A percentile compares a stretch with the other conserved stretches of the same genome.
Evolutionary conservation across 495 filamentous ascomycete species (phyloP).

Genomic region (Aspergillus avenaceus): DNA sequence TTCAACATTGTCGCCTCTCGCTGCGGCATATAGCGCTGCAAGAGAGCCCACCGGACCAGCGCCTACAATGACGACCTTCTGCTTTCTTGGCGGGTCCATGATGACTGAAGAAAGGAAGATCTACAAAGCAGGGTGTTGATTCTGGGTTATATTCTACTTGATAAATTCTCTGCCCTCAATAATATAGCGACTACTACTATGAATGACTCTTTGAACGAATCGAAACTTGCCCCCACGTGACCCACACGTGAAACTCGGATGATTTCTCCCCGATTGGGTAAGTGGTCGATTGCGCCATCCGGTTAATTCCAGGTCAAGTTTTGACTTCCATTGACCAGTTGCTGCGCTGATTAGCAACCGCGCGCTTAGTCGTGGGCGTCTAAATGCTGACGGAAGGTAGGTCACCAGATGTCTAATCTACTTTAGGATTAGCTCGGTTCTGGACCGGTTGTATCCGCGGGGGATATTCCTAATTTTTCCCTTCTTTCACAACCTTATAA

Average conservation of each 20-base stretch:
- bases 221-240: background rate
- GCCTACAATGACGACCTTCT: conserved; percentile 81
- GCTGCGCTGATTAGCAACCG: no score
- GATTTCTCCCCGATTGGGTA: background rate
- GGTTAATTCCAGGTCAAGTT: no score
- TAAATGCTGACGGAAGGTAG: no score
- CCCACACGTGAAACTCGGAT: background rate
- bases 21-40: conserved; percentile 86
- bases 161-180: no score
- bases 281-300: background rate
- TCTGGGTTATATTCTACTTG: background rate
- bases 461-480: conserved; percentile 3
- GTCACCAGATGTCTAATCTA: no score
- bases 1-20: conserved; percentile 82
- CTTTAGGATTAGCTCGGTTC: background rate
- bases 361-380: background rate
- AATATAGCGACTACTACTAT: no score
- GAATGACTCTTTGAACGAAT: no score
- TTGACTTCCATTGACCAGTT: no score
- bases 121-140: background rate
- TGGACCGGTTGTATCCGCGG: background rate
- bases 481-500: background rate
- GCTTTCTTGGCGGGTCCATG: conserved; percentile 22
- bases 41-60: conserved; percentile 91
- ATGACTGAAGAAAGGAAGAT: background rate